Conservation (phyloP, 257 asterid genomes). For the Echium plantagineum region DNA sequence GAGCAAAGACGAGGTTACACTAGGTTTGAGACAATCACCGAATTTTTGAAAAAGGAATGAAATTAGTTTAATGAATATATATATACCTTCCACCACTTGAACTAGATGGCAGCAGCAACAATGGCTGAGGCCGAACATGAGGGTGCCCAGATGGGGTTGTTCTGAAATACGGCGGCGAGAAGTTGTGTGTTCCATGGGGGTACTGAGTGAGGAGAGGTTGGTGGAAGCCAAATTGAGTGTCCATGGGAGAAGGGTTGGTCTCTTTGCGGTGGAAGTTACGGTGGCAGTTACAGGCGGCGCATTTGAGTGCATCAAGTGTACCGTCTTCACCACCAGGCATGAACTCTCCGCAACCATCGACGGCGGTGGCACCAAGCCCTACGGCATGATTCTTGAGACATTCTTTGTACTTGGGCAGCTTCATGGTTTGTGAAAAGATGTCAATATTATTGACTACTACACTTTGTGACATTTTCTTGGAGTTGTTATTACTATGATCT, state of each 20-base stretch:
- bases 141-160: neutral
- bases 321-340: neutral
- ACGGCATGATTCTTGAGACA: neutral
- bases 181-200: neutral
- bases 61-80: no score
- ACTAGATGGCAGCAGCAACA: neutral
- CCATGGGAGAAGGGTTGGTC: neutral
- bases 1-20: no score
- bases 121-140: neutral
- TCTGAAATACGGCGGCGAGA: neutral
- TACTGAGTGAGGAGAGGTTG: neutral
- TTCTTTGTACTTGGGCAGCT: neutral
- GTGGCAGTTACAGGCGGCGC: neutral
- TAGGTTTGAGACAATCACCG: no score
- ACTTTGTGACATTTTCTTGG: neutral
- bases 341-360: neutral
- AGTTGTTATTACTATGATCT: neutral
- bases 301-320: neutral
- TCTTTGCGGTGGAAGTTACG: neutral
- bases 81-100: neutral
- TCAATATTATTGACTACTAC: neutral
- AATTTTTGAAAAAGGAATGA: no score
- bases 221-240: neutral
- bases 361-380: neutral
- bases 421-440: neutral